Conservation (phyloP, 192 early-diverging fungal genomes). For the Coemansia sp. region DNA sequence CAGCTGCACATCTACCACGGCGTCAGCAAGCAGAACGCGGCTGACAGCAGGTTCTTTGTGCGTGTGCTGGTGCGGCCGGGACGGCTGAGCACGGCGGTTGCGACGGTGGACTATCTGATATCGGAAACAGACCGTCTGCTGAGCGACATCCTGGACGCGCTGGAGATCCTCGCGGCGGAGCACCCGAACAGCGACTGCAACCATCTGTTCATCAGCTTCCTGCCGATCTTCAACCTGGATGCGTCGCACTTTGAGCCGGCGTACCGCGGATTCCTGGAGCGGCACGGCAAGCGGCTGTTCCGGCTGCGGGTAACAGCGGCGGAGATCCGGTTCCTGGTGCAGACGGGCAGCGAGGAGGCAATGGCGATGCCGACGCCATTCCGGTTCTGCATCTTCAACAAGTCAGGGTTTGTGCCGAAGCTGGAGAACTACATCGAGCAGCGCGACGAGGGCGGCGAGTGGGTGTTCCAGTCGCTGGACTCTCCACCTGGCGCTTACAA, state of each 20-base stretch:
- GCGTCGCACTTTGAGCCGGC: conserved; percentile 78
- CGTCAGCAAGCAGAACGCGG: conserved; percentile 88
- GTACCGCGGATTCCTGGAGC: conserved; percentile 85
- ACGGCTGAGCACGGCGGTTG: conserved; percentile 72
- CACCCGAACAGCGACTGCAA: conserved; percentile 98
- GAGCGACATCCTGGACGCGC: conserved; percentile 90
- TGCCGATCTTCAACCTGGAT: conserved; percentile 92
- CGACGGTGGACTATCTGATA: conserved; percentile 91
- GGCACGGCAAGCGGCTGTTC: conserved; percentile 94
- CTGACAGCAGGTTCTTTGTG: conserved; percentile 97
- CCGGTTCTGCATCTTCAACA: conserved; percentile 89
- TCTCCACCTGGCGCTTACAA: conserved; percentile 79
- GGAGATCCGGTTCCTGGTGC: conserved; percentile 93
- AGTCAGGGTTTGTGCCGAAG: conserved; percentile 89
- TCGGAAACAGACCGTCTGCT: conserved; percentile 92
- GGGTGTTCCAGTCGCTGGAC: conserved; percentile 84
- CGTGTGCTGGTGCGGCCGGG: conserved; percentile 94
- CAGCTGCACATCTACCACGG: conserved; percentile 97
- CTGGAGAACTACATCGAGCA: conserved; percentile 93
- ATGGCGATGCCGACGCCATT: conserved; percentile 67
- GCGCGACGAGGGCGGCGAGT: conserved; percentile 76
- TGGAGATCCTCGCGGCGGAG: conserved; percentile 89
- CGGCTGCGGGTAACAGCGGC: conserved; percentile 92
- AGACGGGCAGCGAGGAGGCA: conserved; percentile 63
- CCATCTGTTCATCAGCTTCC: conserved; percentile 98